Conservation (phyloP, 306 rosid genomes). For the Castanea crenata region DNA sequence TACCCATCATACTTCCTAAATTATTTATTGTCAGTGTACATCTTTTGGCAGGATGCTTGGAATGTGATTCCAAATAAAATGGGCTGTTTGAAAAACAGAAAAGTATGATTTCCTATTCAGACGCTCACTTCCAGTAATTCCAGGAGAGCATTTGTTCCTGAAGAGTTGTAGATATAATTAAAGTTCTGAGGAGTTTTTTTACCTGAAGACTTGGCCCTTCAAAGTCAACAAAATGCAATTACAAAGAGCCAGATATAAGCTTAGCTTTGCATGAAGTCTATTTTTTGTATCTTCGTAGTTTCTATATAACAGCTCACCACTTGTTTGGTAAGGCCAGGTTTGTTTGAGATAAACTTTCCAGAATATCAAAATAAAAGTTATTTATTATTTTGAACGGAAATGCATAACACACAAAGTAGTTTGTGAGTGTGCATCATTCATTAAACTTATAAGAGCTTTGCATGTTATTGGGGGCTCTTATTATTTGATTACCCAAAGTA, state of each 20-base stretch:
- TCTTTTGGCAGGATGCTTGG: not conserved
- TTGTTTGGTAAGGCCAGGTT: not conserved
- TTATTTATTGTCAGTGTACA: not conserved
- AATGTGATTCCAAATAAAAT: not conserved
- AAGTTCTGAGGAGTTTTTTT: not conserved
- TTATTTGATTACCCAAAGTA: not conserved
- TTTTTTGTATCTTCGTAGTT: not conserved
- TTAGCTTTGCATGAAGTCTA: not conserved
- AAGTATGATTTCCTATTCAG: not conserved
- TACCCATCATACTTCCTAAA: not conserved
- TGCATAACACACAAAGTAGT: not conserved
- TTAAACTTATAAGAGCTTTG: not conserved
- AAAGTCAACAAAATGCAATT: not conserved
- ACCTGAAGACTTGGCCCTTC: not conserved
- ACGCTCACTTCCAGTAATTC: not conserved
- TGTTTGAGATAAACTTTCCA: not conserved
- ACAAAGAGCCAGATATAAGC: not conserved
- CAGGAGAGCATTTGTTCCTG: not conserved
- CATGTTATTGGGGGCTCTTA: not conserved
- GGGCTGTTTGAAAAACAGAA: not conserved
- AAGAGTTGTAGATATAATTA: not conserved
- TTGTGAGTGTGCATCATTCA: not conserved
- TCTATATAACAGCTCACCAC: not conserved
- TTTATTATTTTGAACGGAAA: not conserved
- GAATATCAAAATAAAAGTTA: not conserved